Base-by-base conservation (phyloP, 1,284 basidiomycete species). In the Boletus smithii region DNA sequence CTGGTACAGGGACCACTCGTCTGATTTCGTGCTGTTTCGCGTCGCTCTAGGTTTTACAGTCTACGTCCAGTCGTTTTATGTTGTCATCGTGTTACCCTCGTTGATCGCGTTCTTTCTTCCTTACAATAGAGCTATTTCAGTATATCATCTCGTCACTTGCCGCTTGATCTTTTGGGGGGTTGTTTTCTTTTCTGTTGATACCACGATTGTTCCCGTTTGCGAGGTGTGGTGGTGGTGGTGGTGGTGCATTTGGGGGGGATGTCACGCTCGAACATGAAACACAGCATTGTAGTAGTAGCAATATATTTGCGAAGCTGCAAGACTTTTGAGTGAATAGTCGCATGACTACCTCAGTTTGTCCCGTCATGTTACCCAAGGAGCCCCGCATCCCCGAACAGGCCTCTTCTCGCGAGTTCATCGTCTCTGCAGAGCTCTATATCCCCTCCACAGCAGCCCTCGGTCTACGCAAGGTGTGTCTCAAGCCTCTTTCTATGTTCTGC, bases 341-440 rank as follows among this genome's bases (percentile, higher is more conserved):
- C 13, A 29, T 43, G 17, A 14, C 16, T 11, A 27, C 18, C 20
- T 32, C 20, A 8, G 23, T 16, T 35, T 30, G 37, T 36, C 4
- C 37, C 37, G 24, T 36, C 44, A 64, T 64, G 63, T 55, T 50
- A 8, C 31, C 50, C 33, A 24, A 29, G 14, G 63, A 58, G 35
- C 42, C 36, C n/a, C 23, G 16, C 42, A 45, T 34, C 18, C 29
- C 42, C 13, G 47, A 50, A 22, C 49, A 48, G 26, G 44, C 37
- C 3, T 16, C 47, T 42, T 51, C 50, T 22, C 63, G 64, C 38
- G 76, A 76, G 56, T 71, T 75, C 53, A 68, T 68, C 51, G 74
- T 82, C 36, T 74, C 75, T 35, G 78, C 76, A 8, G 81, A 88
- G 57, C 67, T 89, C 17, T 85, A 81, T 59, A 69, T 88, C 31